phyloP scores from a whole-genome alignment of 768 basidiomycete species.

The Hemileccinum impolitum region DNA sequence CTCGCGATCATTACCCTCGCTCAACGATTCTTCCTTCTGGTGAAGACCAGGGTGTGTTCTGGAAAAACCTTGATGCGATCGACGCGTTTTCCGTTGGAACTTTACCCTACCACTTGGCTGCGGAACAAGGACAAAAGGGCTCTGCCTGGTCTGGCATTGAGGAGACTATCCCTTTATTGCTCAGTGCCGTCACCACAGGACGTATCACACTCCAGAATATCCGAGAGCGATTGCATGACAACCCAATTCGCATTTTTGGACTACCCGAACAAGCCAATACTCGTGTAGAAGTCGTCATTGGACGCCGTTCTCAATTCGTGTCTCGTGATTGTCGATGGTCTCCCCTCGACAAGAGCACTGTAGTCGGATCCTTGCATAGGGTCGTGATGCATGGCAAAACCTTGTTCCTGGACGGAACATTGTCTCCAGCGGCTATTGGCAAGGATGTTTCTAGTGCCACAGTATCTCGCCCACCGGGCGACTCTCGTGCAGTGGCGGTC shows the following conservation, averaged over 20 bases:
- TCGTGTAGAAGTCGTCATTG: slow-evolving; percentile 89
- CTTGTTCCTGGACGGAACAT: slow-evolving; percentile 79
- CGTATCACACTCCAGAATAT: slow-evolving; percentile 82
- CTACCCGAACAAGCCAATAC: slow-evolving; percentile 84
- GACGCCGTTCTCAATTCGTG: slow-evolving; percentile 61
- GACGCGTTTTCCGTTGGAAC: slow-evolving; percentile 90
- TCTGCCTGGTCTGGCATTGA: slow-evolving; percentile 78
- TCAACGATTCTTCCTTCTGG: slow-evolving; percentile 63
- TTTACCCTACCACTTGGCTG: slow-evolving; percentile 74
- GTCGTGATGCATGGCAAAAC: slow-evolving; percentile 90
- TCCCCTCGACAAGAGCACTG: slow-evolving; percentile 59
- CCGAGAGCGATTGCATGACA: slow-evolving; percentile 80
- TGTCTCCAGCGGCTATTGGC: slow-evolving; percentile 58
- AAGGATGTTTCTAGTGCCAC: slow-evolving; percentile 69
- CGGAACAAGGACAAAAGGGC: slow-evolving; percentile 54
- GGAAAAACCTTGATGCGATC: slow-evolving; percentile 79
- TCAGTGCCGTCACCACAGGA: slow-evolving; percentile 80
- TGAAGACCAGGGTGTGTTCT: slow-evolving; percentile 78
- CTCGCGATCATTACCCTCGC: slow-evolving; percentile 65
- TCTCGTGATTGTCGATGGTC: slow-evolving; percentile 68
- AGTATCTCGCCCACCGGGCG: slow-evolving; percentile 40
- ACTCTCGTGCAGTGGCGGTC: slow-evolving; percentile 23
- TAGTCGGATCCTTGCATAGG: slow-evolving; percentile 80
- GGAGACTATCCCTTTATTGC: slow-evolving; percentile 82
- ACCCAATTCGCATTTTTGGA: slow-evolving; percentile 88